Base-by-base conservation (phyloP, 257 asterid genomes). In the Apocynum venetum region DNA sequence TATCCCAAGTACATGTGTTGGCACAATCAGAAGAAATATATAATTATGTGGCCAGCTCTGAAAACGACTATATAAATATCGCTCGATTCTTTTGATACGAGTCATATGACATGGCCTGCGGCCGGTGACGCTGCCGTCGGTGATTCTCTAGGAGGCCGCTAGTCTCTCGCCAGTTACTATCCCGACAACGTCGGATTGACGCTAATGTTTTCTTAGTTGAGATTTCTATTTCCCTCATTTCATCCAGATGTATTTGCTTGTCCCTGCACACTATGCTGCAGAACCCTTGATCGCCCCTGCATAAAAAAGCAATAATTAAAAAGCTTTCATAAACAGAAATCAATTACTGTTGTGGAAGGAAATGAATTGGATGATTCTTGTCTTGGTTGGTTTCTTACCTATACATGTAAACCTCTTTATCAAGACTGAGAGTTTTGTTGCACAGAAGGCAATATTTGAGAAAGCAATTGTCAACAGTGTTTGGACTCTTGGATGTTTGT, bases 251-350 rank as follows among this genome's bases (percentile, higher is more conserved):
- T 36, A 91, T 86, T 72, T 90, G 90, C 82, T 90, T 79, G 51
- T 85, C 88, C 79, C 97, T 84, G n/a, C 97, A 91, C 71, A 80
- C 84, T 74, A 80, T 82, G 41, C 89, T 91, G 86, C 97, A 92
- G 73, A 91, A 92, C 0, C 96, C 92, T 71, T 85, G 73, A 81
- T 91, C 92, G 44, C 97, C 97, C 88, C 89, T 91, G 91, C 83
- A 86, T 14, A 70, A 13, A 4, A 51, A 44, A 44, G 47, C 47
- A 44, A 44, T 44, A 44, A 44, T 44, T 44, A 44, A 2, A 2
- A 44, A 44, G 47, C 6, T 44, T 44, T 44, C 47, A 44, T 0
- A 6, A 44, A 44, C 4, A 44, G 47, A 44, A 44, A 44, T 44
- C 47, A 44, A 25, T 25, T 25, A 25, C 31, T 25, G 31, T 25